Percentiles rank a stretch among this genome's conserved stretches.
Evolutionary conservation across 768 basidiomycete genomes (phyloP).

Genomic region (Daedalea quercina): DNA sequence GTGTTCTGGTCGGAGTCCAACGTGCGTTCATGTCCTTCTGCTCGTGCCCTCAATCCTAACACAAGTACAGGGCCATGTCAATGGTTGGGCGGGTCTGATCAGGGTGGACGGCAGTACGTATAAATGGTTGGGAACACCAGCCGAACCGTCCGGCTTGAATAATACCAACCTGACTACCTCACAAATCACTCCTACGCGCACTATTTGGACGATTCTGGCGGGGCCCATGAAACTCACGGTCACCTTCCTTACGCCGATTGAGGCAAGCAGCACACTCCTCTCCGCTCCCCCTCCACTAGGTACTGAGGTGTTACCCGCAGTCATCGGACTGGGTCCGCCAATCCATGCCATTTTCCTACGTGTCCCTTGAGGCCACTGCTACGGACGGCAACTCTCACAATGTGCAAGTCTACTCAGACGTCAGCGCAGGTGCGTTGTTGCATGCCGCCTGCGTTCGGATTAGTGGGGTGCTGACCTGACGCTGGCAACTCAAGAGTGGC

Average conservation of each 20-base stretch:
- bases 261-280: conserved; percentile 18
- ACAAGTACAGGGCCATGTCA: background rate
- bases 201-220: conserved; percentile 25
- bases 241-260: conserved; percentile 33
- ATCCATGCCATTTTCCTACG: conserved; percentile 34
- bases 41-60: background rate
- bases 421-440: conserved; percentile 26
- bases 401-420: conserved; percentile 33
- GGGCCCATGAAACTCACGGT: conserved; percentile 30
- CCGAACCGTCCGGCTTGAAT: background rate
- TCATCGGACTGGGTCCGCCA: conserved; percentile 31
- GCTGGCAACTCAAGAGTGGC: conserved; percentile 7
- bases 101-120: conserved; percentile 14
- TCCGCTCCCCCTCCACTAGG: background rate
- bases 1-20: conserved; percentile 12
- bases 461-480: background rate
- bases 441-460: background rate
- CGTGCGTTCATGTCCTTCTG: background rate
- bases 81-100: conserved; percentile 16
- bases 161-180: conserved; percentile 15
- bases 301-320: conserved; percentile 9
- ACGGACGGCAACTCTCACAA: conserved; percentile 26
- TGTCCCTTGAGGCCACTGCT: conserved; percentile 24
- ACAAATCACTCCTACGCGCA: conserved; percentile 29
- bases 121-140: conserved; percentile 11